phyloP scores from a whole-genome alignment of 331 rosid genomes.

The Telfairia occidentalis region DNA sequence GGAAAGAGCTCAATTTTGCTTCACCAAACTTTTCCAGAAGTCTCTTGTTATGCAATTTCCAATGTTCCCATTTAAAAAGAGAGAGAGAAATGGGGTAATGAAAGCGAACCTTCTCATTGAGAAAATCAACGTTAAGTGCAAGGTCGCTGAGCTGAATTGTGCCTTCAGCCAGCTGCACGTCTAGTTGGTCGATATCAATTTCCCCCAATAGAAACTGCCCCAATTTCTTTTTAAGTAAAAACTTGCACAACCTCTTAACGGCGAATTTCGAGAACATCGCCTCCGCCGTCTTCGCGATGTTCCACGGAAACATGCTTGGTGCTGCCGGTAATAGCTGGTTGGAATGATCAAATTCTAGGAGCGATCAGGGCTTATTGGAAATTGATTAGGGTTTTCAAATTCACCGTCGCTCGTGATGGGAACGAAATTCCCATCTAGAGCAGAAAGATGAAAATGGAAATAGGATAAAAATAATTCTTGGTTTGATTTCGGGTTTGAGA shows the following conservation, averaged over 20 bases:
- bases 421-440: background rate
- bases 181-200: conserved; percentile 83
- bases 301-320: conserved; percentile 67
- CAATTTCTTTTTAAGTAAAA: conserved; percentile 81
- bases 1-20: background rate
- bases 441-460: background rate
- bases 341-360: background rate
- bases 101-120: conserved; percentile 51
- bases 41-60: background rate
- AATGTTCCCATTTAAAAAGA: background rate
- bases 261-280: conserved; percentile 89
- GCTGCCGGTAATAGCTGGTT: background rate
- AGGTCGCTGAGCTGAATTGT: conserved; percentile 85
- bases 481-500: background rate
- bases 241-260: conserved; percentile 65
- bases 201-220: conserved; percentile 81
- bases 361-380: background rate
- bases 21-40: background rate
- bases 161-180: conserved; percentile 67
- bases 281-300: conserved; percentile 89
- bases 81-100: background rate
- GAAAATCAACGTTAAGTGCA: conserved; percentile 71
- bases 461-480: background rate
- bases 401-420: conserved; percentile 2
- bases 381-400: background rate